Base-by-base conservation (phyloP, 768 basidiomycete genomes). In the Scleroderma citrinum region DNA sequence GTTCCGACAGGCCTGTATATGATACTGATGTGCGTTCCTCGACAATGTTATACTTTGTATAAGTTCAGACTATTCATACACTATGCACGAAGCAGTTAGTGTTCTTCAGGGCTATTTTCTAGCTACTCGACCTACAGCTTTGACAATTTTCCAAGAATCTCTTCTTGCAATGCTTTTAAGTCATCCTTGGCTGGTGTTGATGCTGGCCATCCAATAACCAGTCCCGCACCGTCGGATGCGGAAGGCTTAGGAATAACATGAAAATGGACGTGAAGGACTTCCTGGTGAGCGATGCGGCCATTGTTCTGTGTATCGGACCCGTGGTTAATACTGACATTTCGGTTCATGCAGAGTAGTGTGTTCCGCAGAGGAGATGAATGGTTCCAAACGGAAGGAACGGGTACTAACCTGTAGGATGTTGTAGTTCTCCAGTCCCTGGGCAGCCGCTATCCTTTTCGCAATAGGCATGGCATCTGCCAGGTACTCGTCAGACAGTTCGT, bases 221-320 rank as follows among this genome's bases (percentile, higher is more conserved):
- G 75, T 4, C 95, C 95, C 56, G 87, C 82, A 5, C 76, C 62
- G 39, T 82, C 77, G 5, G 70, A 68, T 2, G 61, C 74, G n/a
- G 68, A 62, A 0, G 88, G 91, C 64, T 96, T 97, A 3, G 94
- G 93, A 53, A 97, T 94, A 57, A 97, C 76, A 59, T 97, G 92
- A 70, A 92, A 92, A 65, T 95, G 92, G 13, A 92, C 91, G 58
- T 95, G 92, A 47, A 83, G 78, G 23, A 95, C 91, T 45, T 78
- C 72, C 70, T 81, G 82, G 60, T 77, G 83, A 47, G 78, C 85
- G 56, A 76, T 68, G 35, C 71, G 64, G 3, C 85, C 85, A 57
- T 87, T 87, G 70, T 87, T 87, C 82, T 84, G 55, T 26, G 16
- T 19, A 3, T 3, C 7, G 26, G 16, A 35, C 13, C 26, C 13